Percentiles rank a stretch among this genome's conserved stretches.
Conservation (phyloP, 345 rosid genomes). For the Theobroma cacao region DNA sequence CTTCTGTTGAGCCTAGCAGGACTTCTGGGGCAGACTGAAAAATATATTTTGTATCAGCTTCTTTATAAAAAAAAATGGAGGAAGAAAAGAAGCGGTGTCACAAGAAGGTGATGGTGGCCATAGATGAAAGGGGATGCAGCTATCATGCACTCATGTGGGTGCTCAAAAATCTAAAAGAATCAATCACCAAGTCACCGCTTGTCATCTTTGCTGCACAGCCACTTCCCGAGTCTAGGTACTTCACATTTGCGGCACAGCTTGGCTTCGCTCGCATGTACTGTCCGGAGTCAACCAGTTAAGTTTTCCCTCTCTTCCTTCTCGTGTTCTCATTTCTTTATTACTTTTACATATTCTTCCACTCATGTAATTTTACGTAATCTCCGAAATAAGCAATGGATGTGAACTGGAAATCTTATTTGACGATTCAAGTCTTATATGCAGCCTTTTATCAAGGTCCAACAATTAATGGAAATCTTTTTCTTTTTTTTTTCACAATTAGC, state of each 20-base stretch:
- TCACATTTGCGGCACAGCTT: slow-evolving; percentile 17
- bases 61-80: neutral
- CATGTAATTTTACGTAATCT: too few species aligned
- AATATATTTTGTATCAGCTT: neutral
- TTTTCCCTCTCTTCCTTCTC: neutral
- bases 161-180: slow-evolving; percentile 42
- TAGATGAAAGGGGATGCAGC: slow-evolving; percentile 49
- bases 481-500: too few species aligned
- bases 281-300: slow-evolving; percentile 31
- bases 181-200: slow-evolving; percentile 22
- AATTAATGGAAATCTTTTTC: too few species aligned
- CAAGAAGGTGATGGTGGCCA: slow-evolving; percentile 52
- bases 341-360: too few species aligned
- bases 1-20: neutral
- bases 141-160: slow-evolving; percentile 47
- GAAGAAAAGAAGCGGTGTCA: slow-evolving; percentile 12
- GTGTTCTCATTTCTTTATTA: too few species aligned
- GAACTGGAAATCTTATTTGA: too few species aligned
- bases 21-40: neutral
- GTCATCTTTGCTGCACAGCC: slow-evolving; percentile 39
- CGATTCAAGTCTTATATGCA: too few species aligned
- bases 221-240: neutral
- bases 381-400: too few species aligned
- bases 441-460: too few species aligned
- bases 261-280: slow-evolving; percentile 32